These are phyloP conservation scores for Epichloe sibirici DNA, from an alignment of 2,329 filamentous ascomycete genomes.

Conservation along the genomic window DNA sequence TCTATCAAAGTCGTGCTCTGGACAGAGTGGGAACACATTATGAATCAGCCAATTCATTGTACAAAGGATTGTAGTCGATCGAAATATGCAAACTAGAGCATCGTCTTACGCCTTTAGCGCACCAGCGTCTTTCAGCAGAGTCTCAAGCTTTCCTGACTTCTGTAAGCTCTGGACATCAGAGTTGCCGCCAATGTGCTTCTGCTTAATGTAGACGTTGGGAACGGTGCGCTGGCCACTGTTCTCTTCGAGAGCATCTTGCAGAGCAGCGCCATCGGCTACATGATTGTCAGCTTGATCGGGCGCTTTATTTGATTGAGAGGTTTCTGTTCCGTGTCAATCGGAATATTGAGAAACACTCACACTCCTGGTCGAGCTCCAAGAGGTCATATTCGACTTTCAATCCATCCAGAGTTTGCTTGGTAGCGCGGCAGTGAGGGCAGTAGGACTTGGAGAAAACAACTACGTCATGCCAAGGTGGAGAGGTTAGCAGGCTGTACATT, in stretches of 20 bases:
- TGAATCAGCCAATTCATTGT: conserved; percentile 2
- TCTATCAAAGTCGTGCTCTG: conserved; percentile 5
- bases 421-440: conserved; percentile 81
- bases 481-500: not conserved
- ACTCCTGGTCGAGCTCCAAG: conserved; percentile 67
- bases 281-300: not conserved
- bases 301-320: not conserved
- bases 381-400: conserved; percentile 59
- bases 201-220: conserved; percentile 85
- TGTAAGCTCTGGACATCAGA: conserved; percentile 63
- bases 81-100: not conserved
- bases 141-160: conserved; percentile 25
- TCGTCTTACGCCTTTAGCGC: conserved; percentile 29
- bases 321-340: too few species aligned
- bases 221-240: conserved; percentile 79
- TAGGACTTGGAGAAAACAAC: conserved; percentile 96
- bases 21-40: not conserved
- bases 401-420: conserved; percentile 62
- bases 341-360: conserved; percentile 37
- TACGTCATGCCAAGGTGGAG: conserved; percentile 17
- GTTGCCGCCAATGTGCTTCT: conserved; percentile 94
- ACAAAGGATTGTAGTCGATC: not conserved
- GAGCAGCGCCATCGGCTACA: conserved; percentile 64
- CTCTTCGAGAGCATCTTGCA: conserved; percentile 73
- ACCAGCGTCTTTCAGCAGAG: conserved; percentile 29